These are phyloP conservation scores for Golubevia sp. DNA, from an alignment of 1,284 basidiomycete genomes.

Conservation along the genomic window DNA sequence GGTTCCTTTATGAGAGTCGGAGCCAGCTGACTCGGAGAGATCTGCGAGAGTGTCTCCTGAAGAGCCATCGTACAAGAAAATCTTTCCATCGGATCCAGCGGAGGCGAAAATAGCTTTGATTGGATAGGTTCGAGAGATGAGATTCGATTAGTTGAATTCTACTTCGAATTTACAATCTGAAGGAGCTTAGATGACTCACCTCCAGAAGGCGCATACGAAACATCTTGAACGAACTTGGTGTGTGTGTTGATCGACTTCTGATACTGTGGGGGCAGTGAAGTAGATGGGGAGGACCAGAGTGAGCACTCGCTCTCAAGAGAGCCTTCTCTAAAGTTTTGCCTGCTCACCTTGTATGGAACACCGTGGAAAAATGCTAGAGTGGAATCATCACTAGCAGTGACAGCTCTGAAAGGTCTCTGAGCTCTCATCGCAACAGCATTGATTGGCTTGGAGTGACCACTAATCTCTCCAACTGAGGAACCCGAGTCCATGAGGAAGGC, in stretches of 20 bases:
- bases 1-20: conserved; percentile 66
- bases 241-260: conserved; percentile 68
- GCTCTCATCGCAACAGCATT: conserved; percentile 89
- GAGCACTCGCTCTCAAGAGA: too few relatives aligned
- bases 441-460: conserved; percentile 89
- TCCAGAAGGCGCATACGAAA: conserved; percentile 73
- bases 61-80: conserved; percentile 88
- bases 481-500: conserved; percentile 68
- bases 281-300: too few relatives aligned
- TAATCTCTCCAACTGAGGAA: conserved; percentile 87
- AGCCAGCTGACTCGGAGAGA: conserved; percentile 66
- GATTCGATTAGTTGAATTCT: too few relatives aligned
- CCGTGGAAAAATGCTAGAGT: conserved; percentile 81
- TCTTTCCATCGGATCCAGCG: conserved; percentile 86
- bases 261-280: conserved; percentile 13
- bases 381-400: conserved; percentile 71
- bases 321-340: background rate
- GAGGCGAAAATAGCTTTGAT: conserved; percentile 71
- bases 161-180: too few relatives aligned
- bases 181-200: too few relatives aligned
- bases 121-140: too few relatives aligned
- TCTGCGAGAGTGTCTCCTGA: conserved; percentile 71
- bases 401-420: conserved; percentile 85
- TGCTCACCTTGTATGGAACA: conserved; percentile 15
- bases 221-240: conserved; percentile 90